A percentile compares a stretch with the other conserved stretches of the same genome.
These are phyloP conservation scores for Boletus patriciae DNA, from an alignment of 768 basidiomycete genomes.

Conservation along the genomic window DNA sequence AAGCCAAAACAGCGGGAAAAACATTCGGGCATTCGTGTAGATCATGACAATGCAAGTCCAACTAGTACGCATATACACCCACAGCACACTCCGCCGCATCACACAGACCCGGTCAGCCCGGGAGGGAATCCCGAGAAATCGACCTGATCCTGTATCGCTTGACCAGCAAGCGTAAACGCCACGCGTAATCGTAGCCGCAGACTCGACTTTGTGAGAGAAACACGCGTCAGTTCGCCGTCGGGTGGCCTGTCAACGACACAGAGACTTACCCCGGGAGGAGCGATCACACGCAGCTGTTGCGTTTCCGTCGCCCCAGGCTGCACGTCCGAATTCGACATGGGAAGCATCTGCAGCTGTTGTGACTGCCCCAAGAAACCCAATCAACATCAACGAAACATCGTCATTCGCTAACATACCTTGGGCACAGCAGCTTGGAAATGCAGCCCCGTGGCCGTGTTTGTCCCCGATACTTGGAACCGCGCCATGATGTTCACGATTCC, in stretches of 20 bases:
- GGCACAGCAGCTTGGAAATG: constrained; percentile 98
- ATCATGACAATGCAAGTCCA: constrained; percentile 19
- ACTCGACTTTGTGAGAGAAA: constrained; percentile 53
- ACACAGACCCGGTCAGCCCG: constrained; percentile 54
- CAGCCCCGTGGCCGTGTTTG: constrained; percentile 54
- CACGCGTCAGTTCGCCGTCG: constrained; percentile 7
- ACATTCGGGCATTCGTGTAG: constrained; percentile 18
- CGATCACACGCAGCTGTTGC: constrained; percentile 91
- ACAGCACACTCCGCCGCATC: constrained; percentile 7
- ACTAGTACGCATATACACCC: constrained; percentile 18
- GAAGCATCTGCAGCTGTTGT: constrained; percentile 96
- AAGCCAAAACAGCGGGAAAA: constrained; percentile 4
- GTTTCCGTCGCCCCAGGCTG: constrained; percentile 80
- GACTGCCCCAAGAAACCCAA: constrained; percentile 52
- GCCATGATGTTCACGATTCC: constrained; percentile 90
- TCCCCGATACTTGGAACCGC: constrained; percentile 72
- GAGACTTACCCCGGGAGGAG: constrained; percentile 75
- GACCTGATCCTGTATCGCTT: constrained; percentile 83
- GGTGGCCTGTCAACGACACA: background rate
- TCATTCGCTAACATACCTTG: constrained; percentile 54
- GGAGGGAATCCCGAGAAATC: constrained; percentile 92
- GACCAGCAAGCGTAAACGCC: constrained; percentile 68
- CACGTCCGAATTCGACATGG: constrained; percentile 88
- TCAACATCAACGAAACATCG: background rate
- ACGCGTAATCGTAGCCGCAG: constrained; percentile 86